Evolutionary conservation across 2,329 filamentous ascomycete genomes (phyloP), one percentile per base, ranked within the genome.

Genomic region (Huntiella omanensis): DNA sequence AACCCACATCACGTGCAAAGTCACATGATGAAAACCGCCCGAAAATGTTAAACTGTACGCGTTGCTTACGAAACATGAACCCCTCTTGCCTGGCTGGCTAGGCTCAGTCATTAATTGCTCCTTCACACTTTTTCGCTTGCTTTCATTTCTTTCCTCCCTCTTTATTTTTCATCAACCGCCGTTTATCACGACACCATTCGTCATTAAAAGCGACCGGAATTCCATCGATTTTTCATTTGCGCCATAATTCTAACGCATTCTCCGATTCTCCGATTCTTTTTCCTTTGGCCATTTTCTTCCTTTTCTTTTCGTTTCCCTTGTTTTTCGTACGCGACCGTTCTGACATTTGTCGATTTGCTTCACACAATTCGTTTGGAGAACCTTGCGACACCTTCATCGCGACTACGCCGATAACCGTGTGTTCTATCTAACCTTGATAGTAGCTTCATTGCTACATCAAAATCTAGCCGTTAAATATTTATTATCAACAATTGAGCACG

Each of bases 111-210:
- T 16, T 16, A 37, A 16, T 37, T 13, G n/a, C 35, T 16, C 6
- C 35, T 37, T 12, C 16, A 37, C 35, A 5, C 35, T 37, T 13
- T 37, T 37, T n/a, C n/a, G 35, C n/a, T 13, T 33, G 33, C 32
- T 12, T 8, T 46, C 17, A 38, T 39, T 39, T 35, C 15, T 39
- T 46, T 13, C 43, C 36, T 46, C 22, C 43, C 40, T 40, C 43
- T 39, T 32, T 15, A 37, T 45, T 36, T 22, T 28, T 12, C 43
- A 8, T 22, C 43, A 37, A 33, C 22, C 16, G 5, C 16, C n/a
- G 16, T 16, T 17, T 22, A 46, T 8, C 13, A 39, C 35, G 36
- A 46, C 43, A 32, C 15, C 32, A 17, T 34, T 38, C 36, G 19
- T 4, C 43, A 45, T 37, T 35, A 17, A 37, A 33, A 22, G n/a